Percentiles rank a stretch among this genome's conserved stretches.
Conservation (phyloP, 208 protist genomes). For the Trypanosoma mega region DNA sequence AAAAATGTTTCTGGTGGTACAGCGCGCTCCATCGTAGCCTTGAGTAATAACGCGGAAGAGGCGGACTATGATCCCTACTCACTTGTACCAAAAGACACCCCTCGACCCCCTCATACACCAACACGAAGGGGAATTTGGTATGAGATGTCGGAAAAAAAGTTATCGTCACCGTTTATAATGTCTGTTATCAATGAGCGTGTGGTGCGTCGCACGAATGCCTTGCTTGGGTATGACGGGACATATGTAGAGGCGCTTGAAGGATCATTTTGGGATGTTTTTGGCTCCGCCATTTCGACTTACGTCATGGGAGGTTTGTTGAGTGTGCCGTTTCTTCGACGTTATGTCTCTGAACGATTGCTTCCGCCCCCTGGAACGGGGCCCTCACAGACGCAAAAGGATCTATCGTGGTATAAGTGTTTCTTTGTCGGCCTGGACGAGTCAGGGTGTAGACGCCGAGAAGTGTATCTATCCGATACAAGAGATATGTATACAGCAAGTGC, state of each 20-base stretch:
- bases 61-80: constrained; percentile 42
- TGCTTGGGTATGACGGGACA: constrained; percentile 44
- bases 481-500: constrained; percentile 78
- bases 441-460: constrained; percentile 28
- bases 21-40: constrained; percentile 38
- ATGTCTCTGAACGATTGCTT: constrained; percentile 33
- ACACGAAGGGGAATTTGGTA: constrained; percentile 58
- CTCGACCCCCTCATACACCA: constrained; percentile 31
- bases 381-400: constrained; percentile 35
- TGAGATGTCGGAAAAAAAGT: constrained; percentile 36
- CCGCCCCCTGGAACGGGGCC: constrained; percentile 42
- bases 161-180: constrained; percentile 61
- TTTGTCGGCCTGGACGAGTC: constrained; percentile 52
- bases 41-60: constrained; percentile 28
- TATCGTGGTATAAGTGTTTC: constrained; percentile 42
- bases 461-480: constrained; percentile 33
- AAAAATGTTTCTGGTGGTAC: constrained; percentile 69
- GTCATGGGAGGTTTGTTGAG: constrained; percentile 22
- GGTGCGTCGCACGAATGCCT: constrained; percentile 82
- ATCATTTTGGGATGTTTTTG: constrained; percentile 27
- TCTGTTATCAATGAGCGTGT: constrained; percentile 68
- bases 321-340: constrained; percentile 47
- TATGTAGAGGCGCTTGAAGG: constrained; percentile 62
- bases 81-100: constrained; percentile 37
- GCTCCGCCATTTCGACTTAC: constrained; percentile 28